Evolutionary conservation across 2,329 filamentous ascomycete species (phyloP).

Genomic region (Berkeleyomyces rouxiae): DNA sequence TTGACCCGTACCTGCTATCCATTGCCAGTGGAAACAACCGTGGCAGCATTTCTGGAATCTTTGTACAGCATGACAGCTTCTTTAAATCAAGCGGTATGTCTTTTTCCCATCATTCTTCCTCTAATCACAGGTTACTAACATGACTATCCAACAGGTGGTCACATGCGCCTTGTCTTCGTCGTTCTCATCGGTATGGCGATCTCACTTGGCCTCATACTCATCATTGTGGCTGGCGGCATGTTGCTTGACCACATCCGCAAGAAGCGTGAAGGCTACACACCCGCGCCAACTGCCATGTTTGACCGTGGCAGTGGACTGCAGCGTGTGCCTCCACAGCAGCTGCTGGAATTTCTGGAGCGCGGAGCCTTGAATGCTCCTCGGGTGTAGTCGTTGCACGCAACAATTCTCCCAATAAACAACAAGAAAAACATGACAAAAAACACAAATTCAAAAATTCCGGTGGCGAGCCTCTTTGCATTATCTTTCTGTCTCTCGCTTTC

Average conservation of each 20-base stretch:
- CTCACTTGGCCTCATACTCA: constrained; percentile 57
- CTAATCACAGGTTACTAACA: constrained; percentile 12
- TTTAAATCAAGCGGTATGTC: constrained; percentile 48
- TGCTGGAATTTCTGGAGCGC: constrained; percentile 35
- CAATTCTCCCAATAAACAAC: neutral
- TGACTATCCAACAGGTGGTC: constrained; percentile 25
- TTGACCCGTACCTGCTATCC: constrained; percentile 68
- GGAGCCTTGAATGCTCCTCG: constrained; percentile 35
- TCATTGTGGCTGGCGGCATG: constrained; percentile 61
- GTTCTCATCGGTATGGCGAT: constrained; percentile 70
- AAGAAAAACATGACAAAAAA: neutral
- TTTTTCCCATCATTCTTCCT: neutral
- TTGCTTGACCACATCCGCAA: constrained; percentile 60
- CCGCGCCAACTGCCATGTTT: constrained; percentile 52
- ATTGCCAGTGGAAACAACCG: constrained; percentile 45
- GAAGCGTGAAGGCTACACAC: constrained; percentile 62
- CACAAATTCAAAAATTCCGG: neutral
- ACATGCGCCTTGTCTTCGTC: constrained; percentile 57
- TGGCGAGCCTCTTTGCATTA: neutral
- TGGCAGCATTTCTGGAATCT: constrained; percentile 65
- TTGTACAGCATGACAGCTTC: constrained; percentile 65
- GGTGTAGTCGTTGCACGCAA: neutral
- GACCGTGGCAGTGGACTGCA: constrained; percentile 42
- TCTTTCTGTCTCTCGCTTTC: neutral
- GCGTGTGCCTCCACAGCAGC: constrained; percentile 43